These are phyloP conservation scores for Teratosphaeria zuluensis DNA, from an alignment of 2,329 filamentous ascomycete species.

Conservation along the genomic window DNA sequence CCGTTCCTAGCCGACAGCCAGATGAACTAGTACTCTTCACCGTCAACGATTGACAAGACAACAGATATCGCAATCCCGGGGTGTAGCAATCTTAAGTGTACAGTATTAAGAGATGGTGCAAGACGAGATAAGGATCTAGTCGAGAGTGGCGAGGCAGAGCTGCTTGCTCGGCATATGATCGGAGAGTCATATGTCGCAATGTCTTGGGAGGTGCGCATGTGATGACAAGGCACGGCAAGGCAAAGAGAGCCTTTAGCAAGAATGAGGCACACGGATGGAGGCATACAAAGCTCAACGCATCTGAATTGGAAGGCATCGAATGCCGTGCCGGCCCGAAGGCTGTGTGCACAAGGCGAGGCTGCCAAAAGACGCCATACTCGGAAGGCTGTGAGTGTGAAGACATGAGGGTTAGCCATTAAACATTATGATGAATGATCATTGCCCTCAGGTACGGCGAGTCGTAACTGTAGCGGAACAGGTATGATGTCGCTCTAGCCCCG, in stretches of 20 bases:
- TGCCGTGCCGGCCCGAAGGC: no score
- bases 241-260: neutral
- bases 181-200: neutral
- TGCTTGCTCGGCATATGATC: neutral
- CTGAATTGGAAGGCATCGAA: no score
- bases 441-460: neutral
- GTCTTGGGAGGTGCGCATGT: neutral
- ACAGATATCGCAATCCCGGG: neutral
- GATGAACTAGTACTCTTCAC: no score
- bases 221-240: neutral
- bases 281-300: neutral
- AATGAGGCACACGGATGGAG: neutral
- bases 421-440: neutral
- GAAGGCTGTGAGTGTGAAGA: no score
- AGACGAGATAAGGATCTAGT: neutral
- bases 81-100: no score
- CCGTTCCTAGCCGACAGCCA: neutral
- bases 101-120: neutral
- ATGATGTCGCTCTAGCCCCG: neutral
- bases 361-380: no score
- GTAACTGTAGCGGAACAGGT: neutral
- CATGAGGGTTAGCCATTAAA: no score
- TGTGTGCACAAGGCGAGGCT: no score
- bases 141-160: neutral
- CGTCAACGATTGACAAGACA: neutral